Percentiles rank a stretch among this genome's conserved stretches.
Conservation (phyloP, 305 asterid genomes). For the Fraxinus platypoda region DNA sequence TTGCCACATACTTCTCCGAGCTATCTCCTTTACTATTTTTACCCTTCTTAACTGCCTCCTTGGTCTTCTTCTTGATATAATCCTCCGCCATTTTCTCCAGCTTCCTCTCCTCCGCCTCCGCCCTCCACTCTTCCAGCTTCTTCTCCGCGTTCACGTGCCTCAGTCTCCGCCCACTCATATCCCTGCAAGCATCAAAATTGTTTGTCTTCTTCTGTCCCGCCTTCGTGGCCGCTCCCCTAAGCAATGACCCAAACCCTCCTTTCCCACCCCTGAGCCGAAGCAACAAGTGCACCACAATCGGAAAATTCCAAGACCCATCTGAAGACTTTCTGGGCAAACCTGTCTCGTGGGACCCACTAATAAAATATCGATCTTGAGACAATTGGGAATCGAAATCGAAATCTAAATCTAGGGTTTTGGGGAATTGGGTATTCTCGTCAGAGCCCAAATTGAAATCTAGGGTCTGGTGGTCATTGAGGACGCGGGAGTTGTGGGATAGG, state of each 20-base stretch:
- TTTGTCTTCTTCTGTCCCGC: slow-evolving; percentile 98
- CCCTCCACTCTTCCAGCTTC: slow-evolving; percentile 91
- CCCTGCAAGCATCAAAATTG: slow-evolving; percentile 95
- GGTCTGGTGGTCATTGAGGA: slow-evolving; percentile 42
- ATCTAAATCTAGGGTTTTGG: slow-evolving; percentile 27
- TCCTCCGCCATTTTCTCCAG: slow-evolving; percentile 93
- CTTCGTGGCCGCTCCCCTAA: slow-evolving; percentile 93
- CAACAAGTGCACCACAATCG: slow-evolving; percentile 40
- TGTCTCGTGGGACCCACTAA: neutral
- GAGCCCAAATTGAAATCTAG: slow-evolving; percentile 26
- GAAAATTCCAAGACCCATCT: slow-evolving; percentile 22
- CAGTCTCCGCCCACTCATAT: slow-evolving; percentile 93
- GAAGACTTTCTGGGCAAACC: neutral
- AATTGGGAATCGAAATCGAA: neutral
- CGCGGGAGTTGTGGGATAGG: slow-evolving; percentile 35
- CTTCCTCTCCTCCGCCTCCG: slow-evolving; percentile 77
- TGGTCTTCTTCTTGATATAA: slow-evolving; percentile 65
- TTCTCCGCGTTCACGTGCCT: slow-evolving; percentile 97
- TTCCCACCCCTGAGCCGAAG: slow-evolving; percentile 90
- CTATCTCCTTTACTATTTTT: slow-evolving; percentile 48
- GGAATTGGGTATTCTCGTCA: slow-evolving; percentile 5
- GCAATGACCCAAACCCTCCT: slow-evolving; percentile 92
- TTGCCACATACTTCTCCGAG: slow-evolving; percentile 78
- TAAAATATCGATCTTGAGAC: neutral
- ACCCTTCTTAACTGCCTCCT: slow-evolving; percentile 60